These are phyloP conservation scores for Calonectria ilicicola DNA, from an alignment of 2,329 filamentous ascomycete genomes.

Conservation along the genomic window DNA sequence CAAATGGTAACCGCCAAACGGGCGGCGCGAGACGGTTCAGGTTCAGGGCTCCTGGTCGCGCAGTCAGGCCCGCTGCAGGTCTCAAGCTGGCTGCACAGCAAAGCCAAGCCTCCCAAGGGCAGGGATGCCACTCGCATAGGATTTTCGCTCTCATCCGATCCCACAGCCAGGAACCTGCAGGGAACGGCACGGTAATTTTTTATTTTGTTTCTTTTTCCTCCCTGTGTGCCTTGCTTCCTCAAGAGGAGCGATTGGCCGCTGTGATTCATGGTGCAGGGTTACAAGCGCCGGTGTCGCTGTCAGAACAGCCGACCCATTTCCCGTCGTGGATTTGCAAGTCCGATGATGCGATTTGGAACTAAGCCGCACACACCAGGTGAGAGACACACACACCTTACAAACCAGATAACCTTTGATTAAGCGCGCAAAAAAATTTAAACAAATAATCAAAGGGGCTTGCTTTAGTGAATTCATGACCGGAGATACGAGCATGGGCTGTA, in stretches of 20 bases:
- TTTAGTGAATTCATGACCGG: background rate
- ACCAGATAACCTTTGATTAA: background rate
- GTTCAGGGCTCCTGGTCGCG: background rate
- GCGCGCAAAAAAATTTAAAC: background rate
- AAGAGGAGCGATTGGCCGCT: background rate
- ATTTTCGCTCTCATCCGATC: constrained; percentile 27
- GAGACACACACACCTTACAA: constrained; percentile 4
- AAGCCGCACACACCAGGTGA: constrained; percentile 2
- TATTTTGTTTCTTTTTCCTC: background rate
- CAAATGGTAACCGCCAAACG: constrained; percentile 27
- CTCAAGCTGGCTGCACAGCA: background rate
- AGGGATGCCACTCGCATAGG: constrained; percentile 20
- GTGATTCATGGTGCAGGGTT: background rate
- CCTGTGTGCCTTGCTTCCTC: constrained; percentile 1
- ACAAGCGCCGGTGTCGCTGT: constrained; percentile 17
- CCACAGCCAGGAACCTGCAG: constrained; percentile 22
- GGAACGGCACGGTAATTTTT: background rate
- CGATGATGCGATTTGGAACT: constrained; percentile 24
- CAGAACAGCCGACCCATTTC: background rate
- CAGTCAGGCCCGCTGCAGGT: constrained; percentile 6
- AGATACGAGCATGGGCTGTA: background rate
- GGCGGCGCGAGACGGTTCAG: constrained; percentile 16
- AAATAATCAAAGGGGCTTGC: background rate
- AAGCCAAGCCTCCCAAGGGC: constrained; percentile 6
- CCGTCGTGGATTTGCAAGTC: background rate